Conservation (phyloP, 192 early-diverging fungal species). For the Powellomyces hirtus region DNA sequence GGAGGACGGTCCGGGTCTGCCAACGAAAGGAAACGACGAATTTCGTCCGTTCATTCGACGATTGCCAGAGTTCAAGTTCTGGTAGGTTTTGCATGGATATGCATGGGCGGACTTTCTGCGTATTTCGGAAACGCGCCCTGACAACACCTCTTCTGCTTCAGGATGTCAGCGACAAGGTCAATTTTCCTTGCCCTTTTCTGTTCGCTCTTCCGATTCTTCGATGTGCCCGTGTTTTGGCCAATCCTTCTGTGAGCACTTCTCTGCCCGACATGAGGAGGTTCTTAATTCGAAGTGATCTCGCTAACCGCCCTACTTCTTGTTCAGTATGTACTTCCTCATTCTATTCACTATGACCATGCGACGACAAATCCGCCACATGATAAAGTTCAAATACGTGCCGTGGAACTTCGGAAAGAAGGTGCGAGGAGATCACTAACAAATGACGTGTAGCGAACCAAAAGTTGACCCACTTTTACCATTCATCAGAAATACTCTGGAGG, state of each 20-base stretch:
- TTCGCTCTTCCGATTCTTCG: conserved; percentile 81
- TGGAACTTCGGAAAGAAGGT: conserved; percentile 53
- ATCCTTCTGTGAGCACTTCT: conserved; percentile 66
- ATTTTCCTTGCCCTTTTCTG: conserved; percentile 80
- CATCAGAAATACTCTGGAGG: neutral
- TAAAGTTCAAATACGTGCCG: conserved; percentile 79
- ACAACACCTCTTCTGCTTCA: conserved; percentile 21
- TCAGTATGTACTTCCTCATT: conserved; percentile 86
- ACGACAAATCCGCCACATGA: conserved; percentile 96
- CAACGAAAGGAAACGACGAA: conserved; percentile 87
- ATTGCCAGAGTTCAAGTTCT: conserved; percentile 98
- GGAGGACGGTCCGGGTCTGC: conserved; percentile 68
- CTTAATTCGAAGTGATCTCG: too few relatives aligned
- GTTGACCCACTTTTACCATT: neutral
- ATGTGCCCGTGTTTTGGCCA: conserved; percentile 99
- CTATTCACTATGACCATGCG: conserved; percentile 95
- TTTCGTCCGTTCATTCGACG: conserved; percentile 96
- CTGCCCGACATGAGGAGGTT: too few relatives aligned
- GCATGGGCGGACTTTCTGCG: neutral
- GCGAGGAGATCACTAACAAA: too few relatives aligned
- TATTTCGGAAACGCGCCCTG: neutral
- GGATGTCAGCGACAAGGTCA: conserved; percentile 80
- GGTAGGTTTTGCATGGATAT: too few relatives aligned
- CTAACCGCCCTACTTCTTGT: neutral
- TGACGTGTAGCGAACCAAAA: too few relatives aligned